phyloP scores from a whole-genome alignment of 306 rosid genomes.

The Amphicarpaea edgeworthii region DNA sequence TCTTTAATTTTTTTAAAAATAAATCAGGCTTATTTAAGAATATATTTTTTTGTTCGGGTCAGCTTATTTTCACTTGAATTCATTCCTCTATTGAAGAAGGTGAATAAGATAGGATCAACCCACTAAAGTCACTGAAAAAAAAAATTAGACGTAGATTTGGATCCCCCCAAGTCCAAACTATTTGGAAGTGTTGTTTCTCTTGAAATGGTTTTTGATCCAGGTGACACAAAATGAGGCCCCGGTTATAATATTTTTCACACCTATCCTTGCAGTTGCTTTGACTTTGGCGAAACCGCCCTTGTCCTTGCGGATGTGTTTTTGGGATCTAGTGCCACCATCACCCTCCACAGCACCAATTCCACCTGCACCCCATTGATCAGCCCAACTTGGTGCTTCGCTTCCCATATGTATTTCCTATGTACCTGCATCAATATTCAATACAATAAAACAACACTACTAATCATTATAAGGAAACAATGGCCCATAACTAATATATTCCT shows the following conservation, averaged over 20 bases:
- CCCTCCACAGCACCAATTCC: constrained; percentile 74
- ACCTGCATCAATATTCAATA: no score
- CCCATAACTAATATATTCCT: not conserved
- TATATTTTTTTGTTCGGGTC: no score
- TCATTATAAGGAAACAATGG: not conserved
- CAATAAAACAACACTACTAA: no score
- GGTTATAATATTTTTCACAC: constrained; percentile 67
- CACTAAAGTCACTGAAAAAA: not conserved
- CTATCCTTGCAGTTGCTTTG: constrained; percentile 62
- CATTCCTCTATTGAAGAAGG: not conserved
- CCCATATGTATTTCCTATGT: constrained; percentile 58
- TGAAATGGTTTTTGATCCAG: constrained; percentile 78
- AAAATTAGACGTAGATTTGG: not conserved
- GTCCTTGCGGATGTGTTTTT: constrained; percentile 49
- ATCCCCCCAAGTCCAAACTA: constrained; percentile 18
- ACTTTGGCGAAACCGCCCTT: constrained; percentile 70
- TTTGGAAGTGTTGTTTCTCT: constrained; percentile 58
- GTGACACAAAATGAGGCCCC: constrained; percentile 67
- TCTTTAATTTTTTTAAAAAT: no score
- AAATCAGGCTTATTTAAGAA: no score
- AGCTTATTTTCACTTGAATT: no score
- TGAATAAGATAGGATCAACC: not conserved
- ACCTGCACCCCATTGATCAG: constrained; percentile 89
- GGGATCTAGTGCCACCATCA: constrained; percentile 56
- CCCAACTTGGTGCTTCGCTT: constrained; percentile 82